These are phyloP conservation scores for Sordariomycetes sp. DNA, from an alignment of 2,329 filamentous ascomycete genomes.

Conservation along the genomic window DNA sequence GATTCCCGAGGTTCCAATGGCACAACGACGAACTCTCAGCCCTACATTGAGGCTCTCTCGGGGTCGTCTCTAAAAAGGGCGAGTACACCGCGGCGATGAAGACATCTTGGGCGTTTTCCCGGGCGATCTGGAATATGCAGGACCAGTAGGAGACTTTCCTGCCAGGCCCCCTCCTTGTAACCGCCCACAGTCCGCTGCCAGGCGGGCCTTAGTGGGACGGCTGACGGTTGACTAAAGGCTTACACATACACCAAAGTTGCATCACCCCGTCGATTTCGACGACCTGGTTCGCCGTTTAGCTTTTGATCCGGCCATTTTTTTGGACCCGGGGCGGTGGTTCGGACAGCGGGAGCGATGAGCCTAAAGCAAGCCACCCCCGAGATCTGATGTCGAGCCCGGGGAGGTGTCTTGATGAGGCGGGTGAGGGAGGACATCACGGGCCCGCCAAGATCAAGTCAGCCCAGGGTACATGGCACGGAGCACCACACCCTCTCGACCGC, in stretches of 20 bases:
- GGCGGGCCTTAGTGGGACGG: not conserved
- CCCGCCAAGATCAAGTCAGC: not conserved
- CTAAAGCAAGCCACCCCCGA: conserved; percentile 4
- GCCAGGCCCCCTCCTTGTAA: not conserved
- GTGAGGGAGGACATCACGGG: not conserved
- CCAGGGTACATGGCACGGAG: not conserved
- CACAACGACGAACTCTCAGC: not conserved
- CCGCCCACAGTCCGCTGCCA: not conserved
- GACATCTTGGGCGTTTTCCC: not conserved
- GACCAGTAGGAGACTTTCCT: conserved; percentile 2
- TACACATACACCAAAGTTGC: conserved; percentile 4
- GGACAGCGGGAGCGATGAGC: not conserved
- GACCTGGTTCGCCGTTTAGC: not conserved
- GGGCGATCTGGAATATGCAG: not conserved
- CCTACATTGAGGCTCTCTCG: not conserved
- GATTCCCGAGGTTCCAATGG: not conserved
- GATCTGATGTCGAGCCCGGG: not conserved
- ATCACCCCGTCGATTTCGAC: not conserved
- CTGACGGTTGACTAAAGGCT: conserved; percentile 1
- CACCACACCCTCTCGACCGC: not conserved
- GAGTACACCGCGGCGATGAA: not conserved
- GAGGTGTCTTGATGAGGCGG: not conserved
- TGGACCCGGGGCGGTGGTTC: not conserved
- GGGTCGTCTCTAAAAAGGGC: not conserved
- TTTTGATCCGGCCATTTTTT: not conserved